Conservation (phyloP, 208 protist species). For the Angomonas deanei region DNA sequence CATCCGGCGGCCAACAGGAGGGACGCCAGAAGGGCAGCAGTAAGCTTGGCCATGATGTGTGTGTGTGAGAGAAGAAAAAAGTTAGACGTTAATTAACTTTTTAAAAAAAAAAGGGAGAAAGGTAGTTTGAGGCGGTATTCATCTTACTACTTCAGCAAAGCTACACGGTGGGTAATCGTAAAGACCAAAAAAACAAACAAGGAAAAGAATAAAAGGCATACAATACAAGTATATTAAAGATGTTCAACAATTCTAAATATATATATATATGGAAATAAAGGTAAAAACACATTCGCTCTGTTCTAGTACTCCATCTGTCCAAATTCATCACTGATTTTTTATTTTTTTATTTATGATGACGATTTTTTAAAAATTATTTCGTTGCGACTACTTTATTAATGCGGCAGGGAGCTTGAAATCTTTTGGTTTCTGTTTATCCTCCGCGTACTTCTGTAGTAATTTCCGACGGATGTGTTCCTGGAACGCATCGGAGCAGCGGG, state of each 20-base stretch:
- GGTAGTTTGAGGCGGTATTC: neutral
- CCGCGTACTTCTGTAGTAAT: slow-evolving; percentile 52
- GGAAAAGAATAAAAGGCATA: neutral
- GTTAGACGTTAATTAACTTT: neutral
- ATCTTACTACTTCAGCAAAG: neutral
- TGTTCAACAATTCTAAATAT: too few relatives aligned
- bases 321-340: too few relatives aligned
- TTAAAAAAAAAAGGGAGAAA: slow-evolving; percentile 3
- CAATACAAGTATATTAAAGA: neutral
- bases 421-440: slow-evolving; percentile 31
- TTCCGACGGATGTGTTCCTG: slow-evolving; percentile 82
- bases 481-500: slow-evolving; percentile 79
- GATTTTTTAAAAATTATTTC: neutral
- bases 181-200: neutral
- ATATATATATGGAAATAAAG: too few relatives aligned
- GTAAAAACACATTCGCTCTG: too few relatives aligned
- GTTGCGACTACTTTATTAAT: slow-evolving; percentile 24
- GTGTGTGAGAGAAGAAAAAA: neutral
- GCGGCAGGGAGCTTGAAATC: slow-evolving; percentile 41
- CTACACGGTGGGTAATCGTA: too few relatives aligned
- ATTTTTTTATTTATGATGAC: neutral
- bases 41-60: neutral
- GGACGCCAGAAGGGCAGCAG: neutral
- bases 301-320: too few relatives aligned
- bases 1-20: neutral